Evolutionary conservation across 1,139 yeast species (phyloP), one percentile per base, ranked within the genome.

Genomic region (Saccharomyces hybrid): DNA sequence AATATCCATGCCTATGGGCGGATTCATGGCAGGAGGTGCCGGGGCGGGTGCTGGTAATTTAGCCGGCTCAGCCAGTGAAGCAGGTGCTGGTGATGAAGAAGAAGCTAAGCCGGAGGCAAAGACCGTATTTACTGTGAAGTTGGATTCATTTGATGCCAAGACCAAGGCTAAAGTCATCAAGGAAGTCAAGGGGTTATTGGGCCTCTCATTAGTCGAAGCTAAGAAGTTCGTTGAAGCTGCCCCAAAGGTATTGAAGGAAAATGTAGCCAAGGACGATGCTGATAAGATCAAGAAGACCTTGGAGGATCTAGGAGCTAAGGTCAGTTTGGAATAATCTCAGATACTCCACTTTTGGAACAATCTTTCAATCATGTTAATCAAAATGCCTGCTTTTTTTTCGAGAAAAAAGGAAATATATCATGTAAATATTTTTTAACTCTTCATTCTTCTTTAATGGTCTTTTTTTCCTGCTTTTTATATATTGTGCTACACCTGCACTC

Each of bases 161-260:
- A 77, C 96, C 57, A 93, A 93, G 80, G 97, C 99, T 61, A 93
- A 93, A 86, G 83, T 93, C 71, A 95, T 93, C 73, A 93, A 93
- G 79, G 99, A 93, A 77, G 96, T 93, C 65, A 93, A 93, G 80
- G 81, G 87, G 59, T 78, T 93, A 72, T 80, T 93, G 68, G 97
- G 97, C 8, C 80, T 93, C 69, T 89, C 97, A 16, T 80, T 93
- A 64, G 99, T 93, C 58, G 99, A 93, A 71, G 88, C 97, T 59
- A 95, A 93, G 83, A 93, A 93, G 78, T 88, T 93, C 64, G 99
- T 95, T 57, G 99, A 93, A 77, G 77, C 91, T 67, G 98, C 99
- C 59, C 99, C 99, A 65, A 93, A 93, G 80, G 79, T 88, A 50
- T 80, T 74, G 55, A 73, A 73, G 62, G 88, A 83, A 55, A 82